Percentiles rank a stretch among this genome's conserved stretches.
Evolutionary conservation across 2,329 filamentous ascomycete species (phyloP).

Genomic region (Colletotrichum cuscutae): DNA sequence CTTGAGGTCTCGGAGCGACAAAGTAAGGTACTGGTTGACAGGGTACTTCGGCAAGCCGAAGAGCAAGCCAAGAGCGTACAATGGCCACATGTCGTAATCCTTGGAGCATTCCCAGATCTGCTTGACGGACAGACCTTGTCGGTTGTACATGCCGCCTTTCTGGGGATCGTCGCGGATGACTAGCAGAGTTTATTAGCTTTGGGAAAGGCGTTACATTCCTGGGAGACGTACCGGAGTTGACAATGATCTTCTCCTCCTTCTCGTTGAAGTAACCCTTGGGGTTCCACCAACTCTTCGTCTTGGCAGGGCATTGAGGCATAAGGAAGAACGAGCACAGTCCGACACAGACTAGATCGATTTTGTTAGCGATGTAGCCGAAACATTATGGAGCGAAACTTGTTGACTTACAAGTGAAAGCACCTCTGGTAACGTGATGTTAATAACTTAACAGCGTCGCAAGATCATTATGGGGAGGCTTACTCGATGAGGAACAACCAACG

Average conservation of each 20-base stretch:
- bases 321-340: slow-evolving; percentile 50
- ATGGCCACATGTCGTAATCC: slow-evolving; percentile 68
- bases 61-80: slow-evolving; percentile 59
- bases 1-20: slow-evolving; percentile 38
- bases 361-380: slow-evolving; percentile 52
- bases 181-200: slow-evolving; percentile 28
- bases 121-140: slow-evolving; percentile 60
- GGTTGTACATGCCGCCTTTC: slow-evolving; percentile 68
- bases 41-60: slow-evolving; percentile 46
- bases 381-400: not conserved
- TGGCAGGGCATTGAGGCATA: slow-evolving; percentile 44
- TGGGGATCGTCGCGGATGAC: slow-evolving; percentile 65
- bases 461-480: slow-evolving; percentile 35
- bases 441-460: not conserved
- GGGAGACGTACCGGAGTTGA: slow-evolving; percentile 56
- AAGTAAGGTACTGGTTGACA: slow-evolving; percentile 40
- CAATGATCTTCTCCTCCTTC: slow-evolving; percentile 66
- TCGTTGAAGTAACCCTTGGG: slow-evolving; percentile 67
- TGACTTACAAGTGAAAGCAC: slow-evolving; percentile 45
- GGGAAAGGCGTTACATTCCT: accelerated
- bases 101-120: slow-evolving; percentile 59
- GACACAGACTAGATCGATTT: slow-evolving; percentile 53
- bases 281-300: slow-evolving; percentile 57
- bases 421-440: slow-evolving; percentile 38
- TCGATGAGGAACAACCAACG: slow-evolving; percentile 63